These are phyloP conservation scores for Colletotrichum spaethianum DNA, from an alignment of 2,329 filamentous ascomycete species.

Conservation along the genomic window DNA sequence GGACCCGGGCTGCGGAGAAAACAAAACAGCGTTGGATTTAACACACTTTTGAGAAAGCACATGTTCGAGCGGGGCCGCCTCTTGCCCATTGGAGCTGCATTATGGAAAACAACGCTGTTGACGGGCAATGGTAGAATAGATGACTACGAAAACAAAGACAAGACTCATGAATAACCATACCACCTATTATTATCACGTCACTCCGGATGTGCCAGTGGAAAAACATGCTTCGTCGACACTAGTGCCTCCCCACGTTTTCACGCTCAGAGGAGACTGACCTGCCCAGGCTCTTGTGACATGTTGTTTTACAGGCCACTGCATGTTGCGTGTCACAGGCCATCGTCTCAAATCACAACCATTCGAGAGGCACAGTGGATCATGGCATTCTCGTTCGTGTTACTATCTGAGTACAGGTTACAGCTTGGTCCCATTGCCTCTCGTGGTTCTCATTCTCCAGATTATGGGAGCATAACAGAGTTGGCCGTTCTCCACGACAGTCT, in stretches of 20 bases:
- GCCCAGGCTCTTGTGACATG: not conserved
- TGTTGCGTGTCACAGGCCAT: not conserved
- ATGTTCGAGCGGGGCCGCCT: not conserved
- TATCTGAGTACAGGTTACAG: not conserved
- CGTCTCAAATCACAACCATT: not conserved
- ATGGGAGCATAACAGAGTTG: not conserved
- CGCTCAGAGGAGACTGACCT: not conserved
- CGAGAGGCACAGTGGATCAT: not conserved
- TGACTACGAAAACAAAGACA: conserved; percentile 3
- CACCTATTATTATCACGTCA: not conserved
- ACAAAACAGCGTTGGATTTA: not conserved
- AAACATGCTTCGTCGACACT: not conserved
- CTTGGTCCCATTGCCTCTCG: not conserved
- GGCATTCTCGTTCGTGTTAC: not conserved
- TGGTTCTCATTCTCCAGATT: not conserved
- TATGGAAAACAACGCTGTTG: not conserved
- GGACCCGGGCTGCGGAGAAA: not conserved
- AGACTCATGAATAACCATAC: conserved; percentile 7
- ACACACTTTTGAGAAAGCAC: not conserved
- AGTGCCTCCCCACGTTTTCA: not conserved
- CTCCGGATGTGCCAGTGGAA: not conserved
- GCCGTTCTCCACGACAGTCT: not conserved
- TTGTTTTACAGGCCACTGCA: not conserved
- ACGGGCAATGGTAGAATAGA: conserved; percentile 16
- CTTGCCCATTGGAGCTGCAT: not conserved